These are phyloP conservation scores for Shiraia sp. DNA, from an alignment of 2,329 filamentous ascomycete species.

Conservation along the genomic window DNA sequence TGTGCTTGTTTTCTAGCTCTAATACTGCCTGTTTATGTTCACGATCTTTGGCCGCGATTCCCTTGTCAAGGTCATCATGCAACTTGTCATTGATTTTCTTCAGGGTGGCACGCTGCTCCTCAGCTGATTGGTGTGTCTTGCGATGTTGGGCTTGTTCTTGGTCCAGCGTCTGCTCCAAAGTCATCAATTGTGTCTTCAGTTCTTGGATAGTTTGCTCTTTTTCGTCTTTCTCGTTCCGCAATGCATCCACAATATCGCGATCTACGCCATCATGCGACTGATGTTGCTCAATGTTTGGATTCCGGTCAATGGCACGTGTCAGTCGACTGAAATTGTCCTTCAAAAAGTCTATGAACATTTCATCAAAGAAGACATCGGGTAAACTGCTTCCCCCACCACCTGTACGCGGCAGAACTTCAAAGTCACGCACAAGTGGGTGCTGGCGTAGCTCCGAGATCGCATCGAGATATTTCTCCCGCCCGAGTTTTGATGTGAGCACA, in stretches of 20 bases:
- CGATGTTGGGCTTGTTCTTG: slow-evolving; percentile 76
- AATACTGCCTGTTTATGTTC: slow-evolving; percentile 38
- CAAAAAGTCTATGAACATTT: slow-evolving; percentile 86
- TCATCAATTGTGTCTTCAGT: slow-evolving; percentile 59
- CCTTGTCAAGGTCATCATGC: slow-evolving; percentile 70
- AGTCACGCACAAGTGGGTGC: slow-evolving; percentile 81
- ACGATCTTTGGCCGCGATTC: slow-evolving; percentile 57
- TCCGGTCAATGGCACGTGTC: slow-evolving; percentile 82
- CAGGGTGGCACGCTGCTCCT: slow-evolving; percentile 55
- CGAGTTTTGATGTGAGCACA: slow-evolving; percentile 74
- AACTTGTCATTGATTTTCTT: slow-evolving; percentile 71
- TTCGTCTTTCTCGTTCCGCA: slow-evolving; percentile 76
- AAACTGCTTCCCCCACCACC: slow-evolving; percentile 54
- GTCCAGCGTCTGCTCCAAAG: slow-evolving; percentile 61
- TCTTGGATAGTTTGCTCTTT: slow-evolving; percentile 65
- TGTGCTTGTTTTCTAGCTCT: slow-evolving; percentile 54
- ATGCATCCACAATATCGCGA: slow-evolving; percentile 85
- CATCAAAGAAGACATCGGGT: slow-evolving; percentile 84
- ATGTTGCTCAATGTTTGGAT: slow-evolving; percentile 84
- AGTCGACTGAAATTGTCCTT: slow-evolving; percentile 94
- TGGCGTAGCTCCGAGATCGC: slow-evolving; percentile 76
- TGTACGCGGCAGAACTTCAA: slow-evolving; percentile 80
- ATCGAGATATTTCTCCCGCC: slow-evolving; percentile 85
- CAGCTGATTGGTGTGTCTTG: slow-evolving; percentile 58
- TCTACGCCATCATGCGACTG: slow-evolving; percentile 89